Percentiles rank a stretch among this genome's conserved stretches.
Conservation (phyloP, 179 eudicot species). For the Nepenthes alata region DNA sequence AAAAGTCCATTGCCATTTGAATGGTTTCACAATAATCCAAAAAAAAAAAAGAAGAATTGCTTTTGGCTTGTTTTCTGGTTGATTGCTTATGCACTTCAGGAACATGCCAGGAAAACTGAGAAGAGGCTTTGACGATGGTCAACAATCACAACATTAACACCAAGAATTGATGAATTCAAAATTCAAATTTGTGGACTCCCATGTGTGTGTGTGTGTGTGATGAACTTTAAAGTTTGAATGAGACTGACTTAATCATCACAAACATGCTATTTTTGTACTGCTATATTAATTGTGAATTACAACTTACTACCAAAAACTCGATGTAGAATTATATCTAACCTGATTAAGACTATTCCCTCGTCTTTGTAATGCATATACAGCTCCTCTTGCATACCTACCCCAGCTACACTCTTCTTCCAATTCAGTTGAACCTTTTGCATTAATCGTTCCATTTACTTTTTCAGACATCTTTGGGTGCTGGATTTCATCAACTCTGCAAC, state of each 20-base stretch:
- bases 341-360: conserved; percentile 50
- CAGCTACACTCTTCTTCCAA: conserved; percentile 50
- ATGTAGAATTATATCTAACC: conserved; percentile 12
- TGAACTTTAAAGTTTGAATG: too few species aligned
- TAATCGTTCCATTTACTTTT: conserved; percentile 19
- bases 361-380: conserved; percentile 72
- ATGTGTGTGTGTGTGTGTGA: too few species aligned
- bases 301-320: not conserved
- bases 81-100: too few species aligned
- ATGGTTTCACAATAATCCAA: not conserved
- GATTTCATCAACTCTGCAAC: conserved; percentile 57
- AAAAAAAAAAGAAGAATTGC: too few species aligned
- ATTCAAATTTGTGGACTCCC: too few species aligned
- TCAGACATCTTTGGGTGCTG: conserved; percentile 29
- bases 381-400: conserved; percentile 95
- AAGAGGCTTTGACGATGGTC: too few species aligned
- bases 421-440: conserved; percentile 24
- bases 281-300: not conserved
- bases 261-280: not conserved
- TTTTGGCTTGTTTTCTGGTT: too few species aligned
- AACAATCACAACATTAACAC: too few species aligned
- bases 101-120: too few species aligned
- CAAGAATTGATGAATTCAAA: too few species aligned
- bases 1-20: too few species aligned
- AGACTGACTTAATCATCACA: not conserved